Conservation (phyloP, 495 filamentous ascomycete genomes). For the Mytilinidion resinicola region DNA sequence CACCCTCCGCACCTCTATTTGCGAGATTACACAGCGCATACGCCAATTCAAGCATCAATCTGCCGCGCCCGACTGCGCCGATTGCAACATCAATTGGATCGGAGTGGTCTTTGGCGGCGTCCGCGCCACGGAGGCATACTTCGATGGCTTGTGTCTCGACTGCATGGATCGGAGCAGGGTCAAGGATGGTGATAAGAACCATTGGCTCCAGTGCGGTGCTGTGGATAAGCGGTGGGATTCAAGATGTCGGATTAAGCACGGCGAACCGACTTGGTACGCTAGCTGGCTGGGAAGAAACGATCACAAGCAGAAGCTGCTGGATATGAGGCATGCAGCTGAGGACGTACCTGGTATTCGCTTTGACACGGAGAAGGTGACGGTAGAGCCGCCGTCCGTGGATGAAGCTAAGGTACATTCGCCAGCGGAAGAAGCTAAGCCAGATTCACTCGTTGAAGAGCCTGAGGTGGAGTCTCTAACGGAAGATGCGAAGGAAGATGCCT, state of each 20-base stretch:
- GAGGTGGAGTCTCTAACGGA: too few species aligned
- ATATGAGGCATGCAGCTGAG: conserved; percentile 2
- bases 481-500: too few species aligned
- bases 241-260: conserved; percentile 22
- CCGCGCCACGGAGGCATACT: conserved; percentile 4
- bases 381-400: too few species aligned
- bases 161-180: conserved; percentile 27
- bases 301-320: not conserved
- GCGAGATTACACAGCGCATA: not conserved
- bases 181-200: conserved; percentile 23
- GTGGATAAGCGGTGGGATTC: conserved; percentile 12
- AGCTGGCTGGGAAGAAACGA: conserved; percentile 27
- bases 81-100: conserved; percentile 1
- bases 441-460: too few species aligned
- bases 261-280: conserved; percentile 29
- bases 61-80: not conserved
- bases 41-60: not conserved
- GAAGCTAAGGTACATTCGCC: too few species aligned
- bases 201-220: conserved; percentile 21
- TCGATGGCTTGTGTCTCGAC: conserved; percentile 32
- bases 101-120: not conserved
- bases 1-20: not conserved
- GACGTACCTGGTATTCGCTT: not conserved
- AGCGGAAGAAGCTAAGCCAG: not conserved
- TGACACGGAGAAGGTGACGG: too few species aligned